These are phyloP conservation scores for Malus orientalis DNA, from an alignment of 306 rosid genomes.

Conservation along the genomic window DNA sequence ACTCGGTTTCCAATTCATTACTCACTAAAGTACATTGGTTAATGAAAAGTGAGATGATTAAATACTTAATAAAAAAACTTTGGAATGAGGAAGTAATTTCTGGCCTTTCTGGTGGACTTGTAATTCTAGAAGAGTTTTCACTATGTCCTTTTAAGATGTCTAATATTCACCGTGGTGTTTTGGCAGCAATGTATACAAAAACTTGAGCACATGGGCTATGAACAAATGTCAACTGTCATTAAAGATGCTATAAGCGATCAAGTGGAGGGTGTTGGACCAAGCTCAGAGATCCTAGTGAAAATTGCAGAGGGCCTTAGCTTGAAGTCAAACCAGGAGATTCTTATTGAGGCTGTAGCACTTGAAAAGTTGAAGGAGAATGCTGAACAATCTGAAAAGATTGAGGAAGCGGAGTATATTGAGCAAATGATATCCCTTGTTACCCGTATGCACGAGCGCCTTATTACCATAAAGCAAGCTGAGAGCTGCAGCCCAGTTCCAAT, in stretches of 20 bases:
- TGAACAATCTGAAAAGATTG: constrained; percentile 63
- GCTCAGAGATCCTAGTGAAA: constrained; percentile 53
- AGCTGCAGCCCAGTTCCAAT: constrained; percentile 67
- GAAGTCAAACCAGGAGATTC: constrained; percentile 66
- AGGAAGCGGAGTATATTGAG: constrained; percentile 71
- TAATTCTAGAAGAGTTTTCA: not conserved
- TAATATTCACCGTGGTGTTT: constrained; percentile 21
- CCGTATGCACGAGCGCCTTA: constrained; percentile 54
- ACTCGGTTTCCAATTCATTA: not conserved
- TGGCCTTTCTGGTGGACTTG: not conserved
- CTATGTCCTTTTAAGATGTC: constrained; percentile 11
- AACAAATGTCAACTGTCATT: constrained; percentile 39
- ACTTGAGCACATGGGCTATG: constrained; percentile 57
- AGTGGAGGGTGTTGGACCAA: constrained; percentile 50
- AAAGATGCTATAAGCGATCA: constrained; percentile 56
- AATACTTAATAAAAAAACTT: not conserved
- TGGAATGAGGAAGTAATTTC: not conserved
- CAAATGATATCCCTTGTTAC: constrained; percentile 55
- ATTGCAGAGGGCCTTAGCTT: constrained; percentile 58
- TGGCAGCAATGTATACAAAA: constrained; percentile 69
- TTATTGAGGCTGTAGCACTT: constrained; percentile 87
- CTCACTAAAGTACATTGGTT: not conserved
- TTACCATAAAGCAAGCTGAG: constrained; percentile 53
- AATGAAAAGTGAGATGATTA: not conserved
- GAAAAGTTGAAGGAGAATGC: constrained; percentile 82